Evolutionary conservation across 164 flowering plant genomes (phyloP), one percentile per base, ranked within the genome.

Genomic region (Chloranthus sessilifolius): DNA sequence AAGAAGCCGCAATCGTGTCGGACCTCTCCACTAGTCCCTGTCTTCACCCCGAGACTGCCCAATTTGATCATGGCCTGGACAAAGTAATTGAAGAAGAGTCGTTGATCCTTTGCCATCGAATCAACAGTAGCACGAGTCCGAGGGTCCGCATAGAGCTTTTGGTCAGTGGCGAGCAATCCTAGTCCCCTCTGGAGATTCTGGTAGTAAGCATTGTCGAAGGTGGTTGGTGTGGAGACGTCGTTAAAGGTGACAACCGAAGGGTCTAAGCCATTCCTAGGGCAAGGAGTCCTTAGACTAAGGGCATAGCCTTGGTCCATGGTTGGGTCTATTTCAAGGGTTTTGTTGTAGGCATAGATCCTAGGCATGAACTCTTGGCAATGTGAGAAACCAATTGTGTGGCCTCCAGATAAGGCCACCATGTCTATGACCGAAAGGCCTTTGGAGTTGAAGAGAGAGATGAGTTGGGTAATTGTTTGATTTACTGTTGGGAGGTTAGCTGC

Each of bases 351-450:
- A 53, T 63, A 75, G 53, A 83, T 68, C 49, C 63, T 50, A 23
- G 43, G 3, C 49, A 52, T 63, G 68, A 84, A 87, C 42, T 84
- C 83, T 34, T 58, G 56, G 68, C 95, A 87, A 52, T 87, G 95
- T 0, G 92, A 71, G 63, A 87, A 78, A 5, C 92, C 95, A 7
- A 84, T 69, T 5, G 95, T 79, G 69, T 86, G 95, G 11, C 78
- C 89, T 0, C 95, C 95, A 33, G 72, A 44, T 5, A 86, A 56
- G 3, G 91, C 89, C 34, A 81, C 89, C 85, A 76, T 78, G 63
- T 87, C 92, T 15, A 57, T 60, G 2, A 65, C 55, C 4, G 67
- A 37, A 51, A 82, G 72, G 1, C 81, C 78, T 25, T 63, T 55
- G 3, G 63, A 17, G 0, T 33, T 34, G 60, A 84, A 80, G 1